Percentiles rank a stretch among this genome's conserved stretches.
These are phyloP conservation scores for Geotrichum histeridarum DNA, from an alignment of 1,139 yeast species.

Conservation along the genomic window DNA sequence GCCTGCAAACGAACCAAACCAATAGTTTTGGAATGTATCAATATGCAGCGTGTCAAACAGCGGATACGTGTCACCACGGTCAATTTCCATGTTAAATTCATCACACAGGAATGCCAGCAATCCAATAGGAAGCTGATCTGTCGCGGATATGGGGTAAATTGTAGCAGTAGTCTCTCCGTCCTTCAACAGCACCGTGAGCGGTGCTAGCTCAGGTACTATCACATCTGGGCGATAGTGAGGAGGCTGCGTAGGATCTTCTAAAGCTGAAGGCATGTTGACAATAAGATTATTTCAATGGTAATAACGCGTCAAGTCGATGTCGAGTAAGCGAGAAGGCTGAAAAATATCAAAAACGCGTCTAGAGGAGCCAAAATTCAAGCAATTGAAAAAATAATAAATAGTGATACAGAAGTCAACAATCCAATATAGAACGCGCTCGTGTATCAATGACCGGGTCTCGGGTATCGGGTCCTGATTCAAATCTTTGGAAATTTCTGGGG, in stretches of 20 bases:
- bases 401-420: background rate
- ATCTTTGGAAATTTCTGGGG: background rate
- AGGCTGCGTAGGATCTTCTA: conserved; percentile 43
- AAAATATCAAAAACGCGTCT: background rate
- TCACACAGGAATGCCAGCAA: conserved; percentile 76
- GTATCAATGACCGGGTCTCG: background rate
- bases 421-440: no score
- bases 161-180: conserved; percentile 93
- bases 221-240: conserved; percentile 43
- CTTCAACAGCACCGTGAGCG: conserved; percentile 67
- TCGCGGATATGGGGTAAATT: conserved; percentile 72
- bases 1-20: conserved; percentile 83
- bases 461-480: background rate
- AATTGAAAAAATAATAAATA: background rate
- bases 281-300: background rate
- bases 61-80: conserved; percentile 81
- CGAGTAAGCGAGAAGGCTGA: background rate
- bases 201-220: conserved; percentile 32
- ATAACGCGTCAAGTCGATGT: background rate
- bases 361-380: background rate
- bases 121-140: conserved; percentile 64
- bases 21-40: conserved; percentile 69
- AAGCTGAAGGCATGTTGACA: conserved; percentile 37
- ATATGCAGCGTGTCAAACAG: conserved; percentile 70
- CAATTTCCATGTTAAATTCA: conserved; percentile 90